Evolutionary conservation across 2,329 filamentous ascomycete species (phyloP).

Genomic region (Paraphoma chrysanthemicola): DNA sequence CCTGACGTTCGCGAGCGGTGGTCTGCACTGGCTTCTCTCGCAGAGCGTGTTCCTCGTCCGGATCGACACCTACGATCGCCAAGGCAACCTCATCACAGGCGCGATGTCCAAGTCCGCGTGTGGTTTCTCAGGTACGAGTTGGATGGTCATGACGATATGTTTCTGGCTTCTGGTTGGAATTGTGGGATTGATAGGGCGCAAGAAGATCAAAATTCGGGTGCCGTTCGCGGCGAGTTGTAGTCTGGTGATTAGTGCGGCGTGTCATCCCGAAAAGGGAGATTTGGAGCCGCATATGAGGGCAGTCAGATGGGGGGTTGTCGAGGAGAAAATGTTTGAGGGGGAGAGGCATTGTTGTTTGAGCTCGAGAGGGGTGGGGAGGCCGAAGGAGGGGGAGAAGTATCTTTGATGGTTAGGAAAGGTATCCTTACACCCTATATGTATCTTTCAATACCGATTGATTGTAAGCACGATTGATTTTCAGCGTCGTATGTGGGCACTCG

Average conservation of each 20-base stretch:
- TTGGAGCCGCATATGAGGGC: slow-evolving; percentile 11
- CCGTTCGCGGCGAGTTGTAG: slow-evolving; percentile 67
- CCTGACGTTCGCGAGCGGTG: slow-evolving; percentile 27
- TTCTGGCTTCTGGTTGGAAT: slow-evolving; percentile 56
- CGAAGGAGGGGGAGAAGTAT: slow-evolving; percentile 3
- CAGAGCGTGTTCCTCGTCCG: slow-evolving; percentile 47
- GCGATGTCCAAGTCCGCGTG: slow-evolving; percentile 8
- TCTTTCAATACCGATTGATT: not conserved
- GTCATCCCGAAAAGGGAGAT: slow-evolving; percentile 20
- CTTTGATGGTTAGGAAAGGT: not conserved
- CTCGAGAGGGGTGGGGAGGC: slow-evolving; percentile 3
- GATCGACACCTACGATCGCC: slow-evolving; percentile 13
- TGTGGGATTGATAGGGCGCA: slow-evolving; percentile 58
- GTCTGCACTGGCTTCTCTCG: slow-evolving; percentile 22
- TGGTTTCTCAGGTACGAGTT: slow-evolving; percentile 2
- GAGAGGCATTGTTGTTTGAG: slow-evolving; percentile 5
- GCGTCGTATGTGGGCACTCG: no score
- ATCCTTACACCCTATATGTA: no score
- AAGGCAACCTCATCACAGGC: not conserved
- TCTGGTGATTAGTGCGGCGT: slow-evolving; percentile 23
- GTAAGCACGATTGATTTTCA: not conserved
- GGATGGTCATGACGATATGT: slow-evolving; percentile 1
- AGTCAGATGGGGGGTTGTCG: slow-evolving; percentile 30
- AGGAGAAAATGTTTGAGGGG: slow-evolving; percentile 4
- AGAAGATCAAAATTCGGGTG: slow-evolving; percentile 74